Base-by-base conservation (phyloP, 1,284 basidiomycete genomes). In the Anthracocystis panici-leucophaei region DNA sequence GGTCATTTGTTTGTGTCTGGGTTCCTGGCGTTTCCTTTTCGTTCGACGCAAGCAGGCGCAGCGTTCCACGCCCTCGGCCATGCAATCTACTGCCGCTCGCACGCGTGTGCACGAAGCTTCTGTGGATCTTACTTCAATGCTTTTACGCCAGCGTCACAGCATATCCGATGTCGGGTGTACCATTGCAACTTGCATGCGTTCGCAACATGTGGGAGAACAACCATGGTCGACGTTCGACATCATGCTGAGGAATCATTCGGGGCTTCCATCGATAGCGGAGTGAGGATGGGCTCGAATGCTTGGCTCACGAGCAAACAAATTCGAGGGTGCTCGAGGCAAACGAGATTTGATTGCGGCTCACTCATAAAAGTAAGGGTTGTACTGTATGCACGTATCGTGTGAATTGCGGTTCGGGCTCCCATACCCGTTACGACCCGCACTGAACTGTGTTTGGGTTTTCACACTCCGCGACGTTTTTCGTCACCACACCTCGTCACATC, bases 311-410 rank as follows among this genome's bases (percentile, higher is more conserved):
- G 45, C 25, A 9, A 10, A 42, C 16, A 21, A 45, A 44, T 55
- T 55, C 53, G 53, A 55, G 53, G 53, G 53, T 55, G 42, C 42
- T 35, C 16, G 14, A 38, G 14, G 11, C 33, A 46, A 18, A 46
- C 1, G 27, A 27, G 25, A 27, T 27, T 18, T 20, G 20, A 18
- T 27, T 18, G 33, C 33, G 33, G 33, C 35, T 8, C 8, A 38
- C 7, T 27, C 27, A 27, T 27, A 23, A 25, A 48, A 18, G 46
- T n/a, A 48, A 48, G 46, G 46, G 46, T 48, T 14, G 27, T 18
- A 33, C 49, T 35, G 33, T 35, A 16, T 54, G 40, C 52, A 42
- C n/a, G 20, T 55, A 45, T 55, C 53, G 41, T 45, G 53, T 33
- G 53, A 54, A 54, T n/a, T 29, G 33, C 33, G 33, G 5, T 33